These are phyloP conservation scores for Pseudoturritis turrita DNA, from an alignment of 345 rosid species.

Conservation along the genomic window DNA sequence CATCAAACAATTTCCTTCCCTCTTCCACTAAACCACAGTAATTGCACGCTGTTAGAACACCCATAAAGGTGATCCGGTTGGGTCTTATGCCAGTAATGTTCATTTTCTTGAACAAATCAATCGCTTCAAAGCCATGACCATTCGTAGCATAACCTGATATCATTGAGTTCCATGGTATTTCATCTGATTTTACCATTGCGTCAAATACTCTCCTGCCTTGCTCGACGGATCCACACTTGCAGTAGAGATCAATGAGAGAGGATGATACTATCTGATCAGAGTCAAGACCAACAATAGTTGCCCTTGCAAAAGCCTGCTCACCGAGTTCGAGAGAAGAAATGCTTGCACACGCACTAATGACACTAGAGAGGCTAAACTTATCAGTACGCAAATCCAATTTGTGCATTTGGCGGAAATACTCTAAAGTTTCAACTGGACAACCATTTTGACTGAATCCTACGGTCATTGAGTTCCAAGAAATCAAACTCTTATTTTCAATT, in stretches of 20 bases:
- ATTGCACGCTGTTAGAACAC: conserved; percentile 67
- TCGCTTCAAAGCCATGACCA: conserved; percentile 63
- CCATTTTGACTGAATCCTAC: conserved; percentile 74
- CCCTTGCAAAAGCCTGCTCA: conserved; percentile 70
- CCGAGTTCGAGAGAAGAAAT: conserved; percentile 64
- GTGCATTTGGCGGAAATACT: conserved; percentile 65
- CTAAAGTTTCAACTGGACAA: conserved; percentile 58
- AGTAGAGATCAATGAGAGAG: conserved; percentile 72
- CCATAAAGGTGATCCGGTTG: conserved; percentile 52
- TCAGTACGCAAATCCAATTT: conserved; percentile 49
- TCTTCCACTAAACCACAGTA: conserved; percentile 82
- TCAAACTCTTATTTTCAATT: conserved; percentile 54
- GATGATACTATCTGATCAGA: conserved; percentile 64
- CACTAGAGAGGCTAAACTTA: conserved; percentile 62
- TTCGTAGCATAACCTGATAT: conserved; percentile 82
- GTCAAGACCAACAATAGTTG: conserved; percentile 52
- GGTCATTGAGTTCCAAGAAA: conserved; percentile 90
- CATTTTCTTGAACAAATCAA: conserved; percentile 66
- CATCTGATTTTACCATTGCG: conserved; percentile 50
- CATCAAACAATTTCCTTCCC: conserved; percentile 54
- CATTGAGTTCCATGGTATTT: conserved; percentile 80
- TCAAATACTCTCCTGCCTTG: conserved; percentile 63
- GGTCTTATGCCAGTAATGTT: conserved; percentile 50
- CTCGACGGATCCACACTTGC: conserved; percentile 48
- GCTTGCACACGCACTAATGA: conserved; percentile 66